phyloP scores from a whole-genome alignment of 371 early-diverging fungal species.

The Mucor piriformis region DNA sequence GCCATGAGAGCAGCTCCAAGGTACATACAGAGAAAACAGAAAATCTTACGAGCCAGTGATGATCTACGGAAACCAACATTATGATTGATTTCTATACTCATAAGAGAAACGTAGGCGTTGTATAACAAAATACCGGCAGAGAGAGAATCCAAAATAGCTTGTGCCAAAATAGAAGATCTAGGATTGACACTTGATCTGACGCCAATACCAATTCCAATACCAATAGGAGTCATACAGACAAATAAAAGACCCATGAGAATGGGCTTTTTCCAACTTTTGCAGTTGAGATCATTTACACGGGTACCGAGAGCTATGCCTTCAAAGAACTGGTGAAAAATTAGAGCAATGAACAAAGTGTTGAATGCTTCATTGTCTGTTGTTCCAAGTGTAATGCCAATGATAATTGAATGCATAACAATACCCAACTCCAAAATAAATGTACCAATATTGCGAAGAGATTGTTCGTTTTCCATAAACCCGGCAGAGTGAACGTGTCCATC shows the following conservation, averaged over 20 bases:
- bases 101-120: slow-evolving; percentile 49
- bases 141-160: slow-evolving; percentile 56
- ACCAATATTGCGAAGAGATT: slow-evolving; percentile 36
- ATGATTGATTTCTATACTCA: slow-evolving; percentile 44
- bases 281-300: slow-evolving; percentile 51
- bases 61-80: slow-evolving; percentile 24
- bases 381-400: slow-evolving; percentile 79
- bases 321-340: slow-evolving; percentile 84
- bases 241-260: slow-evolving; percentile 51
- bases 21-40: slow-evolving; percentile 43
- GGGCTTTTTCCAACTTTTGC: slow-evolving; percentile 30
- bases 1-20: slow-evolving; percentile 72
- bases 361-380: slow-evolving; percentile 28
- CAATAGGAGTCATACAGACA: slow-evolving; percentile 62
- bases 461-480: slow-evolving; percentile 40
- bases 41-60: slow-evolving; percentile 17
- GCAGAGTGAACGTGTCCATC: slow-evolving; percentile 55
- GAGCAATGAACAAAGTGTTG: slow-evolving; percentile 67
- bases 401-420: slow-evolving; percentile 78
- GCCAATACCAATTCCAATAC: slow-evolving; percentile 63
- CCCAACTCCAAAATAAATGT: slow-evolving; percentile 78
- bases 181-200: slow-evolving; percentile 50
- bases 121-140: slow-evolving; percentile 61
- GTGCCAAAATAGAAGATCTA: slow-evolving; percentile 45
- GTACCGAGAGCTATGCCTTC: slow-evolving; percentile 62